Evolutionary conservation across 768 basidiomycete genomes (phyloP).

Genomic region (Auriculariales sp.): DNA sequence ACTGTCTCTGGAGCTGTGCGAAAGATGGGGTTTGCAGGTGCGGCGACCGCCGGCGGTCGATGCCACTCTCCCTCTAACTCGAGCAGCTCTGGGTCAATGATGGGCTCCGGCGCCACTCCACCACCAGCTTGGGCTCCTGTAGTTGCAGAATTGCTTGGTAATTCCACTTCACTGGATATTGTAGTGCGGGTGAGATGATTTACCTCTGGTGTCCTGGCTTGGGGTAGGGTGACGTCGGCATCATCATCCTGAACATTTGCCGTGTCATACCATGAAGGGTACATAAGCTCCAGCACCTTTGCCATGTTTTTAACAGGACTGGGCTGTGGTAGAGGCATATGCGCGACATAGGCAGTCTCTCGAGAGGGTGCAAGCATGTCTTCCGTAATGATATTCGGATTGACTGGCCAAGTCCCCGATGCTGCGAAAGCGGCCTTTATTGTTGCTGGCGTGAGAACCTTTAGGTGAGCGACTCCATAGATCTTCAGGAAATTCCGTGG

Average conservation of each 20-base stretch:
- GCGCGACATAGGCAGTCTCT: constrained; percentile 12
- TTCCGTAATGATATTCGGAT: not conserved
- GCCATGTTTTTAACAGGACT: constrained; percentile 14
- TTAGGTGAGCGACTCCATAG: constrained; percentile 18
- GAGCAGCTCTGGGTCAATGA: not conserved
- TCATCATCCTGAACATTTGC: not conserved
- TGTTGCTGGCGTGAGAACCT: constrained; percentile 5
- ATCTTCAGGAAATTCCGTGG: no score
- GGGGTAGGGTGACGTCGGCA: not conserved
- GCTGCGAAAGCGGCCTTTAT: not conserved
- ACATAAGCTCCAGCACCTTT: constrained; percentile 4
- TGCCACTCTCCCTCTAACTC: no score
- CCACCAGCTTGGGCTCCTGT: not conserved
- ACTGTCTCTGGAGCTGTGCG: no score
- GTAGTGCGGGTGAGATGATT: not conserved
- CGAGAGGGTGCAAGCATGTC: not conserved
- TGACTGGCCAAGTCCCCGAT: not conserved
- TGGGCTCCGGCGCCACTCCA: not conserved
- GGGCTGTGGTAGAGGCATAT: constrained; percentile 14
- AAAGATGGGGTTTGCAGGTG: no score
- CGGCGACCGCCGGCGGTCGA: no score
- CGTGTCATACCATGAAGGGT: not conserved
- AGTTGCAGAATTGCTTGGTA: not conserved
- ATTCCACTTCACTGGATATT: not conserved
- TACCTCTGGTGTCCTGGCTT: not conserved